Base-by-base conservation (phyloP, 805 yeast genomes). In the Blastobotrys peoriensis region DNA sequence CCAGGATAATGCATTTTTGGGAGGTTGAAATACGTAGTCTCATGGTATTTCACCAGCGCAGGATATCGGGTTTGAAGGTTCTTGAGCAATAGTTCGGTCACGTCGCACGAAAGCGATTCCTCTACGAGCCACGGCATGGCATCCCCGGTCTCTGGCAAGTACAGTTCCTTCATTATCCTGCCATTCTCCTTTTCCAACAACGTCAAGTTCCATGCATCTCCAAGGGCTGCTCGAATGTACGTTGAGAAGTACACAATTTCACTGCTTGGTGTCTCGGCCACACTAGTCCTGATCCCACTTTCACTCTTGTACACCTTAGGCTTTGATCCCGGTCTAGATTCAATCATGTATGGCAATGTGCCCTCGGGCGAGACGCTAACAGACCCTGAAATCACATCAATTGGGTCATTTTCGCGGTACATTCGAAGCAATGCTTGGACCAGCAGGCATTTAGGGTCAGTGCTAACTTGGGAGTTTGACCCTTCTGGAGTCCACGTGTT, bases 401-500 rank as follows among this genome's bases (percentile, higher is more conserved):
- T 28, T 4, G 40, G 34, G 17, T 43, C 44, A 10, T 36, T 20
- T 9, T 33, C 21, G 2, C 40, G 37, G 15, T 25, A 38, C n/a
- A 44, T 28, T 3, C 33, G 33, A 30, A 62, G 40, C 38, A 59
- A 34, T 4, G 54, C 39, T 21, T 48, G 51, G 5, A 51, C 49
- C 15, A 41, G 51, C 17, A 62, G 44, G 36, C 65, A 50, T n/a
- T 40, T 41, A 4, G 68, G 68, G 21, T 64, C 68, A 2, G 50
- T 46, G 34, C 64, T 52, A 9, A 56, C 33, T 3, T 39, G 42
- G 10, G 47, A 53, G 8, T 43, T 45, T 1, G 18, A 36, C 8
- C 30, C 30, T 13, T 25, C 13, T 8, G 30, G 30, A 25, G 27
- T 48, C 59, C 3, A 50, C 16, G 30, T 25, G 33, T 50, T 48